Conservation (phyloP, 164 flowering plant species). For the Vitis riparia region DNA sequence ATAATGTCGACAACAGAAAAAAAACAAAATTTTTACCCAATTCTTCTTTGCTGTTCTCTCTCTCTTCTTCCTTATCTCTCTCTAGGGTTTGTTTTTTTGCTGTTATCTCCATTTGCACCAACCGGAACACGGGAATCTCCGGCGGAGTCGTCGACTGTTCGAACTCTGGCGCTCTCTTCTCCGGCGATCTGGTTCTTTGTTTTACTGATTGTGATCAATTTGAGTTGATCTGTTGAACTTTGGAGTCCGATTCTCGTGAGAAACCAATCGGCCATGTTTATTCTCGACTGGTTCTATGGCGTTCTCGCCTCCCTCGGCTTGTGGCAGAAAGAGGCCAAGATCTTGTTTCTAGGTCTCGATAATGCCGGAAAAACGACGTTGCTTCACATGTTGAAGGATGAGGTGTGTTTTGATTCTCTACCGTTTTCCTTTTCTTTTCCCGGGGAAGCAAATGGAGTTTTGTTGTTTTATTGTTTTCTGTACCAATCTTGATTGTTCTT, state of each 20-base stretch:
- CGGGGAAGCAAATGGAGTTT: background rate
- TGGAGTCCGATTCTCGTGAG: background rate
- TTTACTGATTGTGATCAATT: background rate
- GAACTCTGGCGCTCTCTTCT: background rate
- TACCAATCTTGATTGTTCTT: background rate
- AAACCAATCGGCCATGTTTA: slow-evolving; percentile 25
- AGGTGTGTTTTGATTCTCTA: slow-evolving; percentile 21
- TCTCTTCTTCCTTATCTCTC: too few relatives aligned
- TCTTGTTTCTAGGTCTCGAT: slow-evolving; percentile 47
- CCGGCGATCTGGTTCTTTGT: background rate
- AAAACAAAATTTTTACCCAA: too few relatives aligned
- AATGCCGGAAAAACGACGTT: slow-evolving; percentile 55
- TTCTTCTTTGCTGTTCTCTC: too few relatives aligned
- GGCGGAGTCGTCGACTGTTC: background rate
- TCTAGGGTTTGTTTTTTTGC: too few relatives aligned
- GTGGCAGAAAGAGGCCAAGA: slow-evolving; percentile 54
- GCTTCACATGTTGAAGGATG: slow-evolving; percentile 54
- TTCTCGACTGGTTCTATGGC: slow-evolving; percentile 51
- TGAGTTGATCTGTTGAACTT: background rate
- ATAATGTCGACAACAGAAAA: too few relatives aligned
- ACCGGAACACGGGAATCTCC: too few relatives aligned
- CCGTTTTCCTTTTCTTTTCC: background rate
- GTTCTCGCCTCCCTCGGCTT: slow-evolving; percentile 48
- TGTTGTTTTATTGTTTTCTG: background rate
- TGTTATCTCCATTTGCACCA: too few relatives aligned